Percentiles rank a stretch among this genome's conserved stretches.
phyloP scores from a whole-genome alignment of 345 rosid genomes.

The Citrus inodora region DNA sequence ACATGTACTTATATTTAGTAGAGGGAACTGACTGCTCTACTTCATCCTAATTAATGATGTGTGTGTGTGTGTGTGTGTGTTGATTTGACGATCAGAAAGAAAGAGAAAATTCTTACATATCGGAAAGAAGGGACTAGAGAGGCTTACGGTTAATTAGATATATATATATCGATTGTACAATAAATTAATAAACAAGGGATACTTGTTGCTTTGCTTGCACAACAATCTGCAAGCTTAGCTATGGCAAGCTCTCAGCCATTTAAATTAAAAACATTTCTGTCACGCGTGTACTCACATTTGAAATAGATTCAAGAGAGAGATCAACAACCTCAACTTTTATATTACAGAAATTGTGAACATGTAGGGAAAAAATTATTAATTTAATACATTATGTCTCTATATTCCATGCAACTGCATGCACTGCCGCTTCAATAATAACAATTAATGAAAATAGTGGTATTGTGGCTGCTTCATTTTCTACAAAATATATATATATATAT shows the following conservation, averaged over 20 bases:
- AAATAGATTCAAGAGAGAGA: no score
- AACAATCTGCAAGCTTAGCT: neutral
- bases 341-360: neutral
- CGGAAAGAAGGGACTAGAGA: no score
- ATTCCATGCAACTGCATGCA: neutral
- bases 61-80: no score
- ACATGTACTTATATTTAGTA: neutral
- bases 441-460: neutral
- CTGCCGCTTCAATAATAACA: neutral
- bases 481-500: no score
- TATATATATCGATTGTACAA: no score
- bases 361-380: neutral
- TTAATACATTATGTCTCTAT: neutral
- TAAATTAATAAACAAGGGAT: neutral
- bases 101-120: neutral
- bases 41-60: no score
- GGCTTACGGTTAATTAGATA: no score
- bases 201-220: constrained; percentile 11
- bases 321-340: neutral
- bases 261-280: neutral
- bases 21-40: neutral
- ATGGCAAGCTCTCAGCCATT: neutral
- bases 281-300: neutral
- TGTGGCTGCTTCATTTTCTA: no score
- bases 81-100: no score